phyloP scores from a whole-genome alignment of 768 basidiomycete genomes.

The Clitopilus passeckerianus region DNA sequence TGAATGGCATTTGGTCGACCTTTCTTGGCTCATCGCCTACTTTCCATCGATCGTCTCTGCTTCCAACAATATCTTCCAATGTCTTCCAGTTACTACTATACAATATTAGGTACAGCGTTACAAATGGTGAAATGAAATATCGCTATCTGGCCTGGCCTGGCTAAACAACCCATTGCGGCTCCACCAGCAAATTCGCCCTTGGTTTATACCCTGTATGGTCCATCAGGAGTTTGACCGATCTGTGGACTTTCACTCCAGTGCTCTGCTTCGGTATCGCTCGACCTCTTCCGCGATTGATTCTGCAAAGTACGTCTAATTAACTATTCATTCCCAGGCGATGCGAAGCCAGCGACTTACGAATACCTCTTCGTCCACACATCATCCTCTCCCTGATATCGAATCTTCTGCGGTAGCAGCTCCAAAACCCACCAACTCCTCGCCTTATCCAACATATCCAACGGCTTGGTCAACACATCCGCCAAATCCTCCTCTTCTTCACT shows the following conservation, averaged over 20 bases:
- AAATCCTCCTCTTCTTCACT: slow-evolving; percentile 60
- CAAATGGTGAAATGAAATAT: slow-evolving; percentile 13
- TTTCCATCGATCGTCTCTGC: too few species aligned
- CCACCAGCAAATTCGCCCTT: slow-evolving; percentile 27
- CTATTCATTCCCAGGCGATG: background rate
- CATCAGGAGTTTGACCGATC: slow-evolving; percentile 42
- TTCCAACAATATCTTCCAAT: too few species aligned
- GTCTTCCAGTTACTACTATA: background rate
- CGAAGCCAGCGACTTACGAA: slow-evolving; percentile 23
- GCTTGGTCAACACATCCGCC: slow-evolving; percentile 43
- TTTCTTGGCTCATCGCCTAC: too few species aligned
- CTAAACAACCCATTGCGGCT: slow-evolving; percentile 33
- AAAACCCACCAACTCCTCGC: slow-evolving; percentile 59
- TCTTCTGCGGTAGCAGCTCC: slow-evolving; percentile 41
- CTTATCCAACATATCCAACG: slow-evolving; percentile 52
- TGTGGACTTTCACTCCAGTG: slow-evolving; percentile 34
- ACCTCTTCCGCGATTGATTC: slow-evolving; percentile 37
- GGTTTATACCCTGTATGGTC: slow-evolving; percentile 34
- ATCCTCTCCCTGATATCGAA: slow-evolving; percentile 34
- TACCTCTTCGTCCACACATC: slow-evolving; percentile 32
- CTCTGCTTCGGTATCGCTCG: slow-evolving; percentile 36
- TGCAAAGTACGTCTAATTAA: slow-evolving; percentile 8
- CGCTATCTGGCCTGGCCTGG: background rate
- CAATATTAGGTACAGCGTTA: background rate
- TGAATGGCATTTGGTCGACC: too few species aligned